Conservation (phyloP, 768 basidiomycete species). For the Leucosporidium scottii region DNA sequence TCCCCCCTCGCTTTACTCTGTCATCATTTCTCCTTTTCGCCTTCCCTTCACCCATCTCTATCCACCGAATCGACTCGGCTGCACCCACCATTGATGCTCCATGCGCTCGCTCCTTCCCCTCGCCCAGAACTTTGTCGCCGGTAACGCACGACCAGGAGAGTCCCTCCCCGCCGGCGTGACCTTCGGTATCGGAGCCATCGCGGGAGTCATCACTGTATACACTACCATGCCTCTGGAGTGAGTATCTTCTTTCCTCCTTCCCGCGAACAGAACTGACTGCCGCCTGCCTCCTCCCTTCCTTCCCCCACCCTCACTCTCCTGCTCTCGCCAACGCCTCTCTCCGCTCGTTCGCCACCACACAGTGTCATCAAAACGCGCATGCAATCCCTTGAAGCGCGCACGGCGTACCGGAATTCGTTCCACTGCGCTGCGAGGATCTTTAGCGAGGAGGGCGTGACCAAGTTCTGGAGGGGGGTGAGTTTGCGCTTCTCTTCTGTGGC, state of each 20-base stretch:
- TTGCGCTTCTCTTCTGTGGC: slow-evolving; percentile 74
- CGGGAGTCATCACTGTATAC: slow-evolving; percentile 91
- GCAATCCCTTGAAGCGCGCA: slow-evolving; percentile 79
- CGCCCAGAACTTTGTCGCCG: slow-evolving; percentile 67
- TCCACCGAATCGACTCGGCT: too few species aligned
- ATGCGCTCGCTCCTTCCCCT: too few species aligned
- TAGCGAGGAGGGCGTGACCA: slow-evolving; percentile 79
- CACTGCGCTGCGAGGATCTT: slow-evolving; percentile 93
- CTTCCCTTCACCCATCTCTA: too few species aligned
- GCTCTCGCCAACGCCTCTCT: background rate
- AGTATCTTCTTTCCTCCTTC: slow-evolving; percentile 14
- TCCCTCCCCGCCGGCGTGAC: slow-evolving; percentile 78
- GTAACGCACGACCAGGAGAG: slow-evolving; percentile 72
- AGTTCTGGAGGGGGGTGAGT: slow-evolving; percentile 90
- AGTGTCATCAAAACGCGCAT: slow-evolving; percentile 97
- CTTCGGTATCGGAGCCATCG: slow-evolving; percentile 87
- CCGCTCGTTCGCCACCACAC: slow-evolving; percentile 5
- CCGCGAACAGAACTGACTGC: background rate
- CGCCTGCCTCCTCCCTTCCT: background rate
- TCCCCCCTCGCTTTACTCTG: too few species aligned
- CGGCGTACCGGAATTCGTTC: slow-evolving; percentile 85
- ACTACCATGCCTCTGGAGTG: slow-evolving; percentile 49
- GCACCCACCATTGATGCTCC: too few species aligned
- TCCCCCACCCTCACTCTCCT: background rate
- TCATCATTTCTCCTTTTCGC: too few species aligned